A percentile compares a stretch with the other conserved stretches of the same genome.
Conservation (phyloP, 306 rosid genomes). For the Luffa aegyptiaca region DNA sequence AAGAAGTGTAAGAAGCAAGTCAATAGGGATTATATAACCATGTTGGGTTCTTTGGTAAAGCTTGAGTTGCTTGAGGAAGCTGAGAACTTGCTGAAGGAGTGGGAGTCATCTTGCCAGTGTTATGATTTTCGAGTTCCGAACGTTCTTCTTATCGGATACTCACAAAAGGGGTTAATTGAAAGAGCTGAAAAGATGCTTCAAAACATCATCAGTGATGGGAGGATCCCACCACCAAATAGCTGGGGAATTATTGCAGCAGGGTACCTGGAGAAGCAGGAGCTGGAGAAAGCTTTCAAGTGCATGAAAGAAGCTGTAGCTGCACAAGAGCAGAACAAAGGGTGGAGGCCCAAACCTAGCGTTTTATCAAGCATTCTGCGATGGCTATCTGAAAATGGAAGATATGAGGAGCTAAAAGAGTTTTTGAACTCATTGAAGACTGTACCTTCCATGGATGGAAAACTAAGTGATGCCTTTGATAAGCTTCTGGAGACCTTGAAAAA, state of each 20-base stretch:
- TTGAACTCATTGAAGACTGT: slow-evolving; percentile 37
- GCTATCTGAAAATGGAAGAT: slow-evolving; percentile 20
- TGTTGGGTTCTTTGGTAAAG: slow-evolving; percentile 55
- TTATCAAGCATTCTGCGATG: slow-evolving; percentile 39
- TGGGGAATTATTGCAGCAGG: slow-evolving; percentile 62
- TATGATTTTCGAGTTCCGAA: slow-evolving; percentile 63
- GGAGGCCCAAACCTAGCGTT: slow-evolving; percentile 47
- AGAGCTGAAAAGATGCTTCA: slow-evolving; percentile 35
- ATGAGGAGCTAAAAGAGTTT: slow-evolving; percentile 42
- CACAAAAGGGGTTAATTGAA: slow-evolving; percentile 31
- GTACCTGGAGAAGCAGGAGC: slow-evolving; percentile 38
- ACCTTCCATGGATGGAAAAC: slow-evolving; percentile 22
- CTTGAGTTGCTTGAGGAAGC: slow-evolving; percentile 39
- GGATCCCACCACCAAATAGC: slow-evolving; percentile 57
- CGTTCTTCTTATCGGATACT: slow-evolving; percentile 33
- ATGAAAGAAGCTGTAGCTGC: slow-evolving; percentile 44
- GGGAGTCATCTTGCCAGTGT: slow-evolving; percentile 46
- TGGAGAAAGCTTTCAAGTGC: slow-evolving; percentile 57
- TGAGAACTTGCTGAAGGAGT: slow-evolving; percentile 41
- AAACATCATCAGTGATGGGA: slow-evolving; percentile 32
- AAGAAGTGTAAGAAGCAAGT: slow-evolving; percentile 46
- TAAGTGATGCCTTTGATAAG: background rate
- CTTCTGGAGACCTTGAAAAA: background rate
- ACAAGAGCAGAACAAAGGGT: slow-evolving; percentile 27
- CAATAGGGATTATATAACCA: slow-evolving; percentile 56